Base-by-base conservation (phyloP, 2,329 filamentous ascomycete species). In the Scedosporium apiospermum region DNA sequence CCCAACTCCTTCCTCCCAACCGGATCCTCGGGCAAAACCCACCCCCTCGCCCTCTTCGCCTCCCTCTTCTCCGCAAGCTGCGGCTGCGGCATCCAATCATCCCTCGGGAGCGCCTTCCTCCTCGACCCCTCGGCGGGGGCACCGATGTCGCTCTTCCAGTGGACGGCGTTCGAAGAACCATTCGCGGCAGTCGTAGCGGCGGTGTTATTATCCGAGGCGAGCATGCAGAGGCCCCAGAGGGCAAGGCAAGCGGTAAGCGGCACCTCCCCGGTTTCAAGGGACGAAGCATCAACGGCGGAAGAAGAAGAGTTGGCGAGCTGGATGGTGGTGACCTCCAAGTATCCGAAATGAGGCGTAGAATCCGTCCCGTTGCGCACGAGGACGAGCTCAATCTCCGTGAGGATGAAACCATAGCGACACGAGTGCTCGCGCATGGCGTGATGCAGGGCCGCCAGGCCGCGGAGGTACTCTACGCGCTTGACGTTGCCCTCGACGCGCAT, bases 331-430 rank as follows among this genome's bases (percentile, higher is more conserved):
- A 96, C 82, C 73, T 98, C 93, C 4, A 97, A 79, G 74, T 88
- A 91, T n/a, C 93, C 93, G 71, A 96, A 97, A 72, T 91, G 87
- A 0, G 93, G 93, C 1, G 86, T 86, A 49, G 81, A 76, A 69
- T 82, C 88, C 68, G 72, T 84, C 61, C 93, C 92, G 67, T 89
- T 90, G 69, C 93, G 90, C 1, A 96, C 91, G 68, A 95, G 87
- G 46, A 97, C 88, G 7, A 97, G 86, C 77, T 98, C 93, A 69
- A 96, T 96, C 76, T 97, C 93, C 1, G 91, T 97, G 71, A 97
- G 86, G 74, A 98, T 93, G 80, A 96, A 98, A 62, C 93, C 93
- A 74, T 97, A 98, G 64, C 93, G 88, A 72, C 91, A 96, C 67
- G 88, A 87, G 76, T 96, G 90, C 76, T 96, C 91, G 73, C 93